Percentiles rank a stretch among this genome's conserved stretches.
phyloP scores from a whole-genome alignment of 768 basidiomycete species.

The Boletellus ananiceps region DNA sequence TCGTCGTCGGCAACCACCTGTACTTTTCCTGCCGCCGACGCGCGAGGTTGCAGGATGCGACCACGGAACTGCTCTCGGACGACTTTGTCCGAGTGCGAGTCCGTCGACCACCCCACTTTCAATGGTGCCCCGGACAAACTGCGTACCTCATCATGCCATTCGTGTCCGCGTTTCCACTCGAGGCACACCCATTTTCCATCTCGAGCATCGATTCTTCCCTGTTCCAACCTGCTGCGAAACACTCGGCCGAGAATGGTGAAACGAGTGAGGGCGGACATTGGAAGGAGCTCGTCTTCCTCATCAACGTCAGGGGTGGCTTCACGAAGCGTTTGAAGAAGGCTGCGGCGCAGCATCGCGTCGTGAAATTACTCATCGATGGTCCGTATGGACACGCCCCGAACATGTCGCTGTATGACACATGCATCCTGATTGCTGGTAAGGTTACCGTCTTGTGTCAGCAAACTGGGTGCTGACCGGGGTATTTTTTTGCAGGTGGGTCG shows the following conservation, averaged over 20 bases:
- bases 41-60: slow-evolving; percentile 32
- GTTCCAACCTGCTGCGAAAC: slow-evolving; percentile 5
- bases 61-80: slow-evolving; percentile 41
- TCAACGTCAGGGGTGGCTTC: slow-evolving; percentile 57
- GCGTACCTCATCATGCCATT: slow-evolving; percentile 48
- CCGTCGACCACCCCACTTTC: slow-evolving; percentile 42
- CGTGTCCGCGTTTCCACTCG: slow-evolving; percentile 41
- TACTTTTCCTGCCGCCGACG: slow-evolving; percentile 31
- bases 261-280: slow-evolving; percentile 8
- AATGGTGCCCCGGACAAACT: slow-evolving; percentile 52
- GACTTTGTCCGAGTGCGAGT: slow-evolving; percentile 46
- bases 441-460: not conserved
- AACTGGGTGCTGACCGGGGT: not conserved
- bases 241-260: not conserved
- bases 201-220: slow-evolving; percentile 35
- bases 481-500: slow-evolving; percentile 38
- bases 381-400: slow-evolving; percentile 49
- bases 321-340: slow-evolving; percentile 44
- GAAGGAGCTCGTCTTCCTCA: slow-evolving; percentile 52
- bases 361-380: slow-evolving; percentile 54
- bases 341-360: slow-evolving; percentile 26
- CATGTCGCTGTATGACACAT: slow-evolving; percentile 39
- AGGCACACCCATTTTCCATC: slow-evolving; percentile 63
- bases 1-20: slow-evolving; percentile 41
- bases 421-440: slow-evolving; percentile 48